Evolutionary conservation across 1,139 yeast species (phyloP), one percentile per base, ranked within the genome.

Genomic region (Meyerozyma carpophila): DNA sequence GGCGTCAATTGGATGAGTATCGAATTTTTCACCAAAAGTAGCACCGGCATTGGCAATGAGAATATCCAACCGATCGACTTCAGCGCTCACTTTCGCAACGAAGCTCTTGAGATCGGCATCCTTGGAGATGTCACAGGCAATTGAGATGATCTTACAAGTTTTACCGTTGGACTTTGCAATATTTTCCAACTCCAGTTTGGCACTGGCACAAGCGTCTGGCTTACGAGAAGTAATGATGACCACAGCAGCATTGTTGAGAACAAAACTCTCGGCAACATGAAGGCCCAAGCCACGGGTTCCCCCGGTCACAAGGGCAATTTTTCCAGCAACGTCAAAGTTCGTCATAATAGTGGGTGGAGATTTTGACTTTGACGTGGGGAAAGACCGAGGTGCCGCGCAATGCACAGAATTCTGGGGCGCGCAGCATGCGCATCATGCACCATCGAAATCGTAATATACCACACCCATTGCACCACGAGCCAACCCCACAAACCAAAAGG

Each of bases 21-120:
- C 82, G 45, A 84, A 64, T 28, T 76, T 77, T 5, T 81, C 84
- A 28, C 91, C 93, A 93, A 93, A 85, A n/a, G 85, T 66, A 8
- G 91, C 90, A 40, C 94, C 94, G 11, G 93, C 93, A 55, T 85
- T 85, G 47, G 91, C 89, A 53, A 83, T 70, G 48, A 85, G 69
- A 48, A 85, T 82, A 57, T 85, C 81, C 32, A 83, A 72, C 55
- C 71, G 68, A 34, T 65, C 64, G 16, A 73, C 73, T 37, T 62
- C 64, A 44, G 64, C 61, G 36, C 62, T 49, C 26, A 79, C 77
- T 40, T 69, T 73, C 7, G 68, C 62, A 43, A 57, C 66, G 51
- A 85, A 75, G 29, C 65, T 56, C 45, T 69, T 64, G 44, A 77
- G 73, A 20, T 84, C 85, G 14, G 61, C 67, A 40, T 75, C 77